Conservation (phyloP, 805 yeast species). For the Monosporozyma aquatica region DNA sequence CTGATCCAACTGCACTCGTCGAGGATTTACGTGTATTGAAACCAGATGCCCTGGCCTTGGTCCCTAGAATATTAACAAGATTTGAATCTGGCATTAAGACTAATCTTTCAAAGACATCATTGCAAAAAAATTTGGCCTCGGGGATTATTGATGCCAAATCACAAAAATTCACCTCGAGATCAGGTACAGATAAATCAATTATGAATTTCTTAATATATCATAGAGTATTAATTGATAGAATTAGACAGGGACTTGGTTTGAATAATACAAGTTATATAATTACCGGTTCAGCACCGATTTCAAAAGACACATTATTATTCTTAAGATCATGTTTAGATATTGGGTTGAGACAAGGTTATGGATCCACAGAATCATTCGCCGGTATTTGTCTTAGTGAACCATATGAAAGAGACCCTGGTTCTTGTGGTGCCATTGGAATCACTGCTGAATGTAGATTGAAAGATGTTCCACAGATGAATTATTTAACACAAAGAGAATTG, state of each 20-base stretch:
- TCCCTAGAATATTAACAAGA: conserved; percentile 56
- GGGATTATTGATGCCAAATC: conserved; percentile 21
- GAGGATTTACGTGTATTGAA: conserved; percentile 49
- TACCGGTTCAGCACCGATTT: conserved; percentile 65
- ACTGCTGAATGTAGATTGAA: conserved; percentile 49
- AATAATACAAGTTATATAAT: conserved; percentile 34
- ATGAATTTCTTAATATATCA: conserved; percentile 30
- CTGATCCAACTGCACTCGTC: conserved; percentile 42
- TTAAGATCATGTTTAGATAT: conserved; percentile 52
- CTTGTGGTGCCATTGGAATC: conserved; percentile 52
- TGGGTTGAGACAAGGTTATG: conserved; percentile 63
- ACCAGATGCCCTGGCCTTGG: conserved; percentile 47
- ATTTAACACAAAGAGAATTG: conserved; percentile 35
- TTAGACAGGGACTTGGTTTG: conserved; percentile 41
- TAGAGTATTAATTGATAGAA: conserved; percentile 33
- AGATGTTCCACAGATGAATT: conserved; percentile 58
- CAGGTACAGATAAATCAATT: conserved; percentile 34
- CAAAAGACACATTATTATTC: conserved; percentile 51
- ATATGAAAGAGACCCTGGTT: conserved; percentile 41
- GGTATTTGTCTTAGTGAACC: conserved; percentile 42
- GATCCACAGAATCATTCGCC: conserved; percentile 64
- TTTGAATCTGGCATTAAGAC: conserved; percentile 54
- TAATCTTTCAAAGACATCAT: conserved; percentile 17
- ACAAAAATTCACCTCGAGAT: conserved; percentile 20
- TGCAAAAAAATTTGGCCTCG: conserved; percentile 19